A percentile compares a stretch with the other conserved stretches of the same genome.
phyloP scores from a whole-genome alignment of 768 basidiomycete species.

The Inosperma sp. region DNA sequence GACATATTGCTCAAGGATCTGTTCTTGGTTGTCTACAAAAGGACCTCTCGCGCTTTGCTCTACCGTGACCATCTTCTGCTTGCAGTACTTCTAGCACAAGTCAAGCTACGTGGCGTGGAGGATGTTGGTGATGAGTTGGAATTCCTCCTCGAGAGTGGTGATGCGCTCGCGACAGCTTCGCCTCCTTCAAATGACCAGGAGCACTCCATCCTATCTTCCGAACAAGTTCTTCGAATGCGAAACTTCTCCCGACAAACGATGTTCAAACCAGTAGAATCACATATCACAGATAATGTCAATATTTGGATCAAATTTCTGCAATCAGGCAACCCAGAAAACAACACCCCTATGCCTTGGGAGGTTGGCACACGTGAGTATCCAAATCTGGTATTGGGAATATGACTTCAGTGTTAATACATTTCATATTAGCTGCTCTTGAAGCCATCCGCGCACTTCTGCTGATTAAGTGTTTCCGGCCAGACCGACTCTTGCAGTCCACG shows the following conservation, averaged over 20 bases:
- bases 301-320: constrained; percentile 72
- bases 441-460: constrained; percentile 73
- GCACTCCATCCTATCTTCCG: constrained; percentile 52
- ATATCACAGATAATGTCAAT: constrained; percentile 55
- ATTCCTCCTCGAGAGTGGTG: constrained; percentile 87
- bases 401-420: constrained; percentile 14
- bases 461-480: constrained; percentile 89
- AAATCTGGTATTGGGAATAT: not conserved
- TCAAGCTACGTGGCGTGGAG: constrained; percentile 75
- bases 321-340: constrained; percentile 59
- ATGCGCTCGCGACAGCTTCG: constrained; percentile 45
- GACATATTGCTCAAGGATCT: constrained; percentile 82
- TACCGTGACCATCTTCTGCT: constrained; percentile 90
- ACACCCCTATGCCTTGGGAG: constrained; percentile 77
- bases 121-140: constrained; percentile 84
- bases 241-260: constrained; percentile 65
- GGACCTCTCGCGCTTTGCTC: constrained; percentile 86
- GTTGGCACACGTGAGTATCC: constrained; percentile 63
- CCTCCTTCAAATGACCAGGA: constrained; percentile 32
- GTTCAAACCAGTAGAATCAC: constrained; percentile 71
- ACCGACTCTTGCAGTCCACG: constrained; percentile 82
- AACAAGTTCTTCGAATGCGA: constrained; percentile 66
- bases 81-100: constrained; percentile 84
- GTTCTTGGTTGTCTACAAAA: constrained; percentile 81
- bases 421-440: constrained; percentile 55